Conservation (phyloP, 2,329 filamentous ascomycete genomes). For the Periconia digitata region DNA sequence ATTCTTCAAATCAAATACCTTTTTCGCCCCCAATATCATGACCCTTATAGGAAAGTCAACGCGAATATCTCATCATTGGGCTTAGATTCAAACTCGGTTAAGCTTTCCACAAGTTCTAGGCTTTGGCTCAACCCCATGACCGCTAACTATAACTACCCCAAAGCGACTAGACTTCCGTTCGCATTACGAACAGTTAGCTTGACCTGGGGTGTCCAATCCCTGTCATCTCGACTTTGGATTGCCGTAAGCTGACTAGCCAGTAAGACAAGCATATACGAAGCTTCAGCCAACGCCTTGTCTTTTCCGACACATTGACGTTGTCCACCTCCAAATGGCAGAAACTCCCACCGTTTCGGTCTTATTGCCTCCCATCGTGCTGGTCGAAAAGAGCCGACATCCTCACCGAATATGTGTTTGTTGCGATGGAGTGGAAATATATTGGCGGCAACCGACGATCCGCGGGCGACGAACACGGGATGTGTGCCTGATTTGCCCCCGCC, state of each 20-base stretch:
- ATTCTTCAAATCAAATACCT: too few species aligned
- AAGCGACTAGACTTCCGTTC: too few species aligned
- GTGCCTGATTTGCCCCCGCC: slow-evolving; percentile 15
- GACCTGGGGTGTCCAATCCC: background rate
- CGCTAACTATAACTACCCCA: background rate
- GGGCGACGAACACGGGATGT: slow-evolving; percentile 11
- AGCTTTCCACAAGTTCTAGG: too few species aligned
- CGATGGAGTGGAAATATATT: slow-evolving; percentile 50
- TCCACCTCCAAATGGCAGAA: slow-evolving; percentile 4
- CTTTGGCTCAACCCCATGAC: too few species aligned
- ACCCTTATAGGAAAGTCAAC: too few species aligned
- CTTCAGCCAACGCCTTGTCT: slow-evolving; percentile 9
- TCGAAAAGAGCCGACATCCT: slow-evolving; percentile 14
- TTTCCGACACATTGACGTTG: slow-evolving; percentile 13
- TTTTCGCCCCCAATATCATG: too few species aligned
- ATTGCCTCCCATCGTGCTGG: slow-evolving; percentile 5
- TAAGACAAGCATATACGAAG: slow-evolving; percentile 6
- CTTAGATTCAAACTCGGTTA: too few species aligned
- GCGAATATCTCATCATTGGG: too few species aligned
- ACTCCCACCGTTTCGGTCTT: slow-evolving; percentile 2
- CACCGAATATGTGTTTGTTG: slow-evolving; percentile 13
- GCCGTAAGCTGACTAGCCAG: slow-evolving; percentile 3
- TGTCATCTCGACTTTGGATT: background rate
- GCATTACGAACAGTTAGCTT: background rate
- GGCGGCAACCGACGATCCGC: slow-evolving; percentile 26